These are phyloP conservation scores for Phytopythium montanum DNA, from an alignment of 352 stramenopile species.

Conservation along the genomic window DNA sequence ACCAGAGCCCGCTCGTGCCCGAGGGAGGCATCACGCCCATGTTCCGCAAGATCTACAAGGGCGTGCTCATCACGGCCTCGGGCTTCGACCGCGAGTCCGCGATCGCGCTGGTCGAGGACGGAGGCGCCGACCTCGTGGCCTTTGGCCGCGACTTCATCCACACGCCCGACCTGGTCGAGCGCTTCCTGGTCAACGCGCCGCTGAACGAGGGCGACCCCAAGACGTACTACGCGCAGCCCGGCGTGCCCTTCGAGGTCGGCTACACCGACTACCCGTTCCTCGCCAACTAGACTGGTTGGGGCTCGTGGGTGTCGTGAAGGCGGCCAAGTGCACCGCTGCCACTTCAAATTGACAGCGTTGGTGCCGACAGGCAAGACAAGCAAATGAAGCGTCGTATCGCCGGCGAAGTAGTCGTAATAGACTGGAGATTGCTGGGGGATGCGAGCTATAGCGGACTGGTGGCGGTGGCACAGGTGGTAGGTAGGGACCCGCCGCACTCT, in stretches of 20 bases:
- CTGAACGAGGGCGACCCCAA: conserved; percentile 32
- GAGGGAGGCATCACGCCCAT: conserved; percentile 20
- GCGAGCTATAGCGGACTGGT: too few species aligned
- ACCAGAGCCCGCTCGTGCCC: conserved; percentile 15
- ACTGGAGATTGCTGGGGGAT: too few species aligned
- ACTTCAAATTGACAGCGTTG: too few species aligned
- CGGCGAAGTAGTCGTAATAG: too few species aligned
- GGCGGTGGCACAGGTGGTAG: too few species aligned
- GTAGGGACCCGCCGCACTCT: too few species aligned
- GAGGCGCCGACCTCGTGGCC: conserved; percentile 43
- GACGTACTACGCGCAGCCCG: conserved; percentile 24
- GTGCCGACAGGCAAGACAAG: too few species aligned
- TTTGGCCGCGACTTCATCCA: conserved; percentile 58
- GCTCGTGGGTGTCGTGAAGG: not conserved
- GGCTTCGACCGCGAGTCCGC: conserved; percentile 30
- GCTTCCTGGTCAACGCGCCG: conserved; percentile 27
- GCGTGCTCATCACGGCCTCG: conserved; percentile 12
- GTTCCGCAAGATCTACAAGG: conserved; percentile 55
- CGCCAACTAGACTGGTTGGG: not conserved
- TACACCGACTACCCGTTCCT: conserved; percentile 47
- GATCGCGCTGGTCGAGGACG: conserved; percentile 37
- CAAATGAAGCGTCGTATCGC: too few species aligned
- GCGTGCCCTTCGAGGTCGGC: conserved; percentile 16
- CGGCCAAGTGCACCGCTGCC: too few species aligned
- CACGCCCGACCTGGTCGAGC: conserved; percentile 65